Base-by-base conservation (phyloP, 2,329 filamentous ascomycete genomes). In the Lachnum nothofagi region DNA sequence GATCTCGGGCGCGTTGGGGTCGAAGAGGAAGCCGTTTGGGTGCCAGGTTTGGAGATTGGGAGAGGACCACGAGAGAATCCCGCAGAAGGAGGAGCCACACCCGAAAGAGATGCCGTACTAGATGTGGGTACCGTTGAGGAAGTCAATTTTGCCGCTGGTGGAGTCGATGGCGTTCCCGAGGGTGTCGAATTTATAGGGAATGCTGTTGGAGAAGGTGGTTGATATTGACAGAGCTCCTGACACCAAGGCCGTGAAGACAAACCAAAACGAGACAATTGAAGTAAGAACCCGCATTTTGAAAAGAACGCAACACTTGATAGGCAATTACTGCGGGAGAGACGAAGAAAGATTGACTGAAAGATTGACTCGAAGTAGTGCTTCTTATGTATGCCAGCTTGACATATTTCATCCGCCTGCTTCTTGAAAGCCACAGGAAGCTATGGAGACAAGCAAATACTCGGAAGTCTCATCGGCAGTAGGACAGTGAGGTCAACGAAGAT, bases 121-220 rank as follows among this genome's bases (percentile, higher is more conserved):
- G 12, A 61, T 31, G 29, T 58, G 58, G 9, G 48, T 40, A 16
- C 55, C 55, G 16, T 49, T 47, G 4, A 62, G 44, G 17, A 46
- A 57, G 35, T 60, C 60, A 7, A 62, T 57, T 42, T 62, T 60
- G 12, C 53, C 60, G 9, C 54, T 57, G 46, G 54, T 55, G 8
- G 56, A 44, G 35, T 60, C 58, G 17, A 61, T 58, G 19, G 55
- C 54, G 40, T 59, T 57, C 3, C 59, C 56, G 27, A 60, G 48
- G 4, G 55, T 59, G 38, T 60, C 55, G 23, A 60, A 60, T 20
- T 48, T 51, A 33, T 58, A 60, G 20, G 48, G 46, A 17, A 54
- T 29, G 14, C 27, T 19, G 29, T 57, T 57, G 20, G 33, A 47
- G 27, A 59, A 55, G 2, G 54, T 57, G 19, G 56, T 44, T n/a